Evolutionary conservation across 768 basidiomycete genomes (phyloP).

Genomic region (Hericium coralloides): DNA sequence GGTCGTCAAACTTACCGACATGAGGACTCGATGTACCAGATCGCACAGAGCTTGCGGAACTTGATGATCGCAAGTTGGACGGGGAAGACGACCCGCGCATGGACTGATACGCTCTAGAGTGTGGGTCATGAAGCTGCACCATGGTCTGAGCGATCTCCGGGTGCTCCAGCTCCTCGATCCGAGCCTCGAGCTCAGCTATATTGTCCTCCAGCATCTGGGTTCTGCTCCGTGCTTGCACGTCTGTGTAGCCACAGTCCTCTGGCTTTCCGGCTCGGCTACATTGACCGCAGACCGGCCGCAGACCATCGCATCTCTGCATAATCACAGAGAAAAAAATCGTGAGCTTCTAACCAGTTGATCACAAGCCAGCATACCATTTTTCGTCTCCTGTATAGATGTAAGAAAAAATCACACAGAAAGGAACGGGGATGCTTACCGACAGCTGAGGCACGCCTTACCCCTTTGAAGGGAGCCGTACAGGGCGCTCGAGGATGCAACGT

Average conservation of each 20-base stretch:
- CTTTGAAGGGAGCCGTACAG: slow-evolving; percentile 12
- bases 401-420: neutral
- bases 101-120: slow-evolving; percentile 1
- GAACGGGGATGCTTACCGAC: slow-evolving; percentile 7
- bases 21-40: slow-evolving; percentile 7
- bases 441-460: slow-evolving; percentile 15
- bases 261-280: slow-evolving; percentile 47
- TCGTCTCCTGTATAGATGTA: slow-evolving; percentile 5
- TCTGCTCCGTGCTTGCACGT: slow-evolving; percentile 48
- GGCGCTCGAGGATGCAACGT: neutral
- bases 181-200: slow-evolving; percentile 42
- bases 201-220: slow-evolving; percentile 54
- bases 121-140: slow-evolving; percentile 15
- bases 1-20: neutral
- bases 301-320: slow-evolving; percentile 56
- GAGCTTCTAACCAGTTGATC: neutral
- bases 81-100: slow-evolving; percentile 1
- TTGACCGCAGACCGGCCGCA: slow-evolving; percentile 54
- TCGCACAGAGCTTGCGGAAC: slow-evolving; percentile 1
- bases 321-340: neutral
- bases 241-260: slow-evolving; percentile 65
- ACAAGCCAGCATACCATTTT: slow-evolving; percentile 9
- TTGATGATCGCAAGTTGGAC: neutral
- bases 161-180: slow-evolving; percentile 27
- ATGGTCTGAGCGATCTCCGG: slow-evolving; percentile 2